Evolutionary conservation across 257 asterid genomes (phyloP).

Genomic region (Voacanga thouarsii): DNA sequence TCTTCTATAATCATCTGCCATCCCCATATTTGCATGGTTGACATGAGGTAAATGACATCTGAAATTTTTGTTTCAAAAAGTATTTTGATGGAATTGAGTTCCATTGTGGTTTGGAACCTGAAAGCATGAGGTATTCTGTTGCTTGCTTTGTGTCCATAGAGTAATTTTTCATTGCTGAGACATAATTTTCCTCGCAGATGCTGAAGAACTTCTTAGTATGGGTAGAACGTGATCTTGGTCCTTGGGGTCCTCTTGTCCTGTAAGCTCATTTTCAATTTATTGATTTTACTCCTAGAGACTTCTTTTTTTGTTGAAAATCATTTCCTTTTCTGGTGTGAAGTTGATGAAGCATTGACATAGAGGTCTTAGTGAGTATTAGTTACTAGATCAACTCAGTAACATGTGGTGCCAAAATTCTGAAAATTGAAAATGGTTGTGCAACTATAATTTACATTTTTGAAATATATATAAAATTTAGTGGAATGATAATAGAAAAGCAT

Average conservation of each 20-base stretch:
- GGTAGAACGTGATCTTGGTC: slow-evolving; percentile 95
- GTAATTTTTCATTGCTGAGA: neutral
- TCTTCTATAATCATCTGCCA: neutral
- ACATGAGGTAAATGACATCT: neutral
- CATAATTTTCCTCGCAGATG: slow-evolving; percentile 44
- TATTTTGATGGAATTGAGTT: neutral
- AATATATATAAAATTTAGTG: neutral
- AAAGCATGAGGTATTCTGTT: neutral
- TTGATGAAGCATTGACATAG: neutral
- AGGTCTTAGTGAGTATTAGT: neutral
- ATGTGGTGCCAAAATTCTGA: neutral
- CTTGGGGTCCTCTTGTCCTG: slow-evolving; percentile 99
- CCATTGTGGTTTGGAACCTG: neutral
- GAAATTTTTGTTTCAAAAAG: neutral
- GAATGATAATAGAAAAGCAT: neutral
- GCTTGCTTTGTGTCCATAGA: neutral
- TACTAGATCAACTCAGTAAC: neutral
- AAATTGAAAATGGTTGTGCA: no score
- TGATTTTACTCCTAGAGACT: neutral
- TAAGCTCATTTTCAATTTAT: slow-evolving; percentile 45
- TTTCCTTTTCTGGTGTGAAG: neutral
- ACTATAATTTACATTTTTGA: neutral
- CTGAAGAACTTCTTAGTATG: slow-evolving; percentile 83
- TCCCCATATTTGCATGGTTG: neutral
- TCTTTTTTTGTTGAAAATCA: neutral